Evolutionary conservation across 2,329 filamentous ascomycete species (phyloP), one percentile per base, ranked within the genome.

Genomic region (Huntiella omanensis): DNA sequence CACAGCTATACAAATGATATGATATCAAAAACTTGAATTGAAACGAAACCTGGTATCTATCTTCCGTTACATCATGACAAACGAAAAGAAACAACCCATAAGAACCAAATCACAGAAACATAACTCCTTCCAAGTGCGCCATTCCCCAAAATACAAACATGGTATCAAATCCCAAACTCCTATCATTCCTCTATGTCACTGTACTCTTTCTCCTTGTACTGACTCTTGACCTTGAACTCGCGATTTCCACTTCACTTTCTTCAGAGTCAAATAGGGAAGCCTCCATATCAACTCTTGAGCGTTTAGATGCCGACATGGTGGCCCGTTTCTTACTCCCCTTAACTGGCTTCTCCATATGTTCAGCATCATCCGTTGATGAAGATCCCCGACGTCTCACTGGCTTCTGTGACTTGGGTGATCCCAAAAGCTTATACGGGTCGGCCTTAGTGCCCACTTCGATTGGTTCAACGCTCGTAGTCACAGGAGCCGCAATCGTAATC

Each of bases 401-500:
- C 10, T 38, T 40, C 37, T 59, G 59, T 49, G 57, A 56, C 17
- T 16, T 5, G 15, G 19, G 28, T 2, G 66, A 65, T 48, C 60
- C 62, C 5, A 62, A 62, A 52, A 76, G 73, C 47, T 75, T 71
- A 51, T 76, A 75, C 5, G 73, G 61, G 52, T 76, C 72, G 8
- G 57, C 52, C 45, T 49, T 43, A 22, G 40, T 46, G 19, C 8
- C 36, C 10, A 43, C 41, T 13, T 36, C 35, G 13, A 49, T 10
- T 33, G 46, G 36, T 7, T 35, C 33, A 4, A 46, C 17, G 7
- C 36, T 32, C 3, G 44, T 34, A 5, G 36, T 36, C 17, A 28
- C 19, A 5, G 40, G 34, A 5, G 42, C 32, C 6, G 37, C 32
- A n/a, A 37, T 10, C 11, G 40, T 40, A 1, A 16, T n/a, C 13